Evolutionary conservation across 2,329 filamentous ascomycete genomes (phyloP), one percentile per base, ranked within the genome.

Genomic region (Ophiostoma ulmi): DNA sequence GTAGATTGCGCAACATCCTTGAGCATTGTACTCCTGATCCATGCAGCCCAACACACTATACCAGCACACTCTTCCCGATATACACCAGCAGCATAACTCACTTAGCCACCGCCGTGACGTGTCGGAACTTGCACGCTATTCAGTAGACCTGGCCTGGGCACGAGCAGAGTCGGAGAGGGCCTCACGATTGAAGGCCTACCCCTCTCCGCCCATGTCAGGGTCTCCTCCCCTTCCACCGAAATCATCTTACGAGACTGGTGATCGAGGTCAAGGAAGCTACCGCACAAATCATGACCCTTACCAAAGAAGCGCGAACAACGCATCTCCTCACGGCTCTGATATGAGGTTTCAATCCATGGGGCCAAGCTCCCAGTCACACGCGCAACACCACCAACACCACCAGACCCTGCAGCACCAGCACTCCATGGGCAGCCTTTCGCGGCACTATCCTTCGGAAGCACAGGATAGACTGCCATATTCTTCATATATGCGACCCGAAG

Each of bases 161-260:
- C 82, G 82, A 85, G 81, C 80, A 83, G 81, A 84, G 82, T 83
- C 81, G 77, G 82, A 83, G 79, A 81, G 81, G 70, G 79, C 79
- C 81, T 82, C 82, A 81, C 83, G 82, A 77, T 82, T 82, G 77
- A 83, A 83, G 83, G 86, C 85, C 78, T 90, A 90, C 81, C 88
- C 88, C 79, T 90, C 88, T 84, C 88, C 88, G 82, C 88, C 88
- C 84, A 90, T 90, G 88, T 90, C 88, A 83, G 87, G 87, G 78
- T 89, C 88, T 83, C 87, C 88, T 77, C 84, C 84, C 76, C 81
- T 85, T 76, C 85, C 87, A 80, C 82, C 84, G 78, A 88, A 86
- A 82, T 79, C 81, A 82, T 83, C 83, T 78, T 84, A 82, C 80
- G 85, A 88, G 80, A 83, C 83, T 77, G 83, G 82, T 80, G 83